phyloP scores from a whole-genome alignment of 2,329 filamentous ascomycete species.

The Ciborinia camelliae region DNA sequence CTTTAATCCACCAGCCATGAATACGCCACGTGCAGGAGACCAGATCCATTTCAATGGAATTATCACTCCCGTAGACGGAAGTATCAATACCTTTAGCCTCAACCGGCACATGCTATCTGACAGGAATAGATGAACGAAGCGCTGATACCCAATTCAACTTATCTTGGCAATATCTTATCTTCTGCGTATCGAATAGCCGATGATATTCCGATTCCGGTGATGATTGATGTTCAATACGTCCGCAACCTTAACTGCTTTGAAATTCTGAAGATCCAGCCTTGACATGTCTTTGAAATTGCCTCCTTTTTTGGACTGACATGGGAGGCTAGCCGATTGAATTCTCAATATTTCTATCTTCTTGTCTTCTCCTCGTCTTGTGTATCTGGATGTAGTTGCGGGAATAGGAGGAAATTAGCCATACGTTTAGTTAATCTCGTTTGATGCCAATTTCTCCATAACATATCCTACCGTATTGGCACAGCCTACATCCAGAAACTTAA shows the following conservation, averaged over 20 bases:
- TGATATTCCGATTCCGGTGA: neutral
- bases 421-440: neutral
- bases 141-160: neutral
- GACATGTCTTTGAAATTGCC: neutral
- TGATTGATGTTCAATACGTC: neutral
- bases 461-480: neutral
- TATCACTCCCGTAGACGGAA: neutral
- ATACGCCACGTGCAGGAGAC: slow-evolving; percentile 1
- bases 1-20: neutral
- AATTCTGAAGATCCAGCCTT: neutral
- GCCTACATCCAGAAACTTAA: neutral
- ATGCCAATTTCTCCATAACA: neutral
- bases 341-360: neutral
- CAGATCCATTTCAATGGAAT: neutral
- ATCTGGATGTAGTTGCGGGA: neutral
- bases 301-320: neutral
- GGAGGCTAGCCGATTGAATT: neutral
- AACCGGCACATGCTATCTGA: neutral
- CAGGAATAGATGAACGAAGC: slow-evolving; percentile 5
- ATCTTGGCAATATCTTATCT: neutral
- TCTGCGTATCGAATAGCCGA: neutral
- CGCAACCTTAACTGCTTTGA: neutral
- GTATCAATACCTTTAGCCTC: neutral
- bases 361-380: neutral
- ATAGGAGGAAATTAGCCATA: neutral